Base-by-base conservation (phyloP, 441 rosid genomes). In the Populus hybrid region DNA sequence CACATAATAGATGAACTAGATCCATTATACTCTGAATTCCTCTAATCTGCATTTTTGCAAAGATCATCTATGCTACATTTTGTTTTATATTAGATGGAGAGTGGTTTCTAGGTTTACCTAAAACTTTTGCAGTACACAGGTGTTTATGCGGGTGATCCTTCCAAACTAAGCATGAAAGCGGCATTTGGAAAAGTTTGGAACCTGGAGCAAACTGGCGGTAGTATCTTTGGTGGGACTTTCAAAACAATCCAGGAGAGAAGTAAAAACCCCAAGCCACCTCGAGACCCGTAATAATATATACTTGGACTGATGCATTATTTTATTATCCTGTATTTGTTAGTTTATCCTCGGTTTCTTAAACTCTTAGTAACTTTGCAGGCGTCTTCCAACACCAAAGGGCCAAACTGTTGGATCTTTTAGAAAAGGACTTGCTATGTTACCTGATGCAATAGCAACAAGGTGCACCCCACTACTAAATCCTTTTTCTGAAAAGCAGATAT, bases 161-260 rank as follows among this genome's bases (percentile, higher is more conserved):
- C 94, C 67, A 92, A 90, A 75, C 76, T 92, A 76, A 96, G 96
- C 77, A 96, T 94, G 97, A 94, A 91, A 81, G 97, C 98, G 65
- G 97, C 99, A 9, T 94, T 94, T 86, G 99, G 98, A 82, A 91
- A 88, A 83, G 98, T 94, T 71, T 96, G 98, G 98, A 96, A 87
- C 79, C 89, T 94, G 71, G 98, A 94, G 88, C 92, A 94, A 87
- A 90, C 50, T 75, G 98, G 97, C 71, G 96, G 97, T 64, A 91
- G 94, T 77, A 92, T 94, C 79, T 88, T 91, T 78, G 95, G 98
- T 36, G 98, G 98, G 73, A 85, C 97, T 81, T 80, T 91, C 80
- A 94, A 91, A 82, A 85, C 92, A 72, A 89, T 91, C 81, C 98
- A 89, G 79, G 94, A 90, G 86, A 92, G 86, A 84, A 94, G 85